Base-by-base conservation (phyloP, 768 basidiomycete genomes). In the Leucocoprinus leucothites region DNA sequence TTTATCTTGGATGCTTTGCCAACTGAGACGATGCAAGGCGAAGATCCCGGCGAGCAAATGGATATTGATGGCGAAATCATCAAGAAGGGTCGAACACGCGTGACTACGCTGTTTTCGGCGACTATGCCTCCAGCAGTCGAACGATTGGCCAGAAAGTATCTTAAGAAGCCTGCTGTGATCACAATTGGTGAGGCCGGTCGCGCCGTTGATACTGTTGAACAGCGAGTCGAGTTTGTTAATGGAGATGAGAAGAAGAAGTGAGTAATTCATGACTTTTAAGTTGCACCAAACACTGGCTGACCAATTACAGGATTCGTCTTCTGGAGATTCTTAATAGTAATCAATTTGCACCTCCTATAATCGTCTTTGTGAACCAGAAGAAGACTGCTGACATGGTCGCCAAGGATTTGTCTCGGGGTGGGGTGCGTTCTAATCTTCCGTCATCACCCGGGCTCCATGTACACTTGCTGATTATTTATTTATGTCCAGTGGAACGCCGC, bases 41-140 rank as follows among this genome's bases (percentile, higher is more conserved):
- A 94, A 60, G 89, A 89, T 57, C 69, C 74, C 53, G 82, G 83
- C 22, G 84, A 86, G 62, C 78, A 79, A 60, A 89, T 91, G 88
- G 90, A 91, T 59, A 82, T 90, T 38, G 86, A 91, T 63, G 86
- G 83, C 16, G 80, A 78, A 65, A 83, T 78, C 16, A 67, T 85
- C 46, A 86, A 81, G 69, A 88, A 87, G 61, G 89, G 90, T 9
- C 82, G 90, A 19, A 91, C 87, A 34, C 76, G 91, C 47, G 94
- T 98, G n/a, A 98, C 94, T 45, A 97, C 94, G 14, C 70, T 99
- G 63, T 99, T 98, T 76, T 95, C 92, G 21, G 97, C 97, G 22
- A 99, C 97, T 22, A 99, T 99, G 97, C 97, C 97, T 13, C 83
- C 95, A 36, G 92, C 95, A 14, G 97, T 99, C 47, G 96, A 97